These are phyloP conservation scores for Tolypocladium tropicale DNA, from an alignment of 2,329 filamentous ascomycete genomes.

Conservation along the genomic window DNA sequence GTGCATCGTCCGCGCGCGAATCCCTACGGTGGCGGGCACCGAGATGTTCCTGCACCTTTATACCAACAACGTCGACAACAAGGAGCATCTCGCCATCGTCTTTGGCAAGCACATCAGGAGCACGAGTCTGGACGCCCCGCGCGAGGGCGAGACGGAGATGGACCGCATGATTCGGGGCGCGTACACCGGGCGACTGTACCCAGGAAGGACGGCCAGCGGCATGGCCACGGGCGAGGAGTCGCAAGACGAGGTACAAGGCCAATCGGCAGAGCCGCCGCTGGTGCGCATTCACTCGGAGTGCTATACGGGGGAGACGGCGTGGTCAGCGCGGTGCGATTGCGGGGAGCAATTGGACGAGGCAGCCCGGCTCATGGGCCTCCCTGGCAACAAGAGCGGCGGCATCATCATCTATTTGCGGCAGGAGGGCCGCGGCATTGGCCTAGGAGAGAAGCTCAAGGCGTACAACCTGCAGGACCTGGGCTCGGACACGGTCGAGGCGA, in stretches of 20 bases:
- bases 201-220: conserved; percentile 70
- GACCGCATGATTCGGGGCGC: conserved; percentile 91
- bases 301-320: conserved; percentile 96
- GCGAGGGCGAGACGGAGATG: conserved; percentile 72
- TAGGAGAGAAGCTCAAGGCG: conserved; percentile 92
- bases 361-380: conserved; percentile 79
- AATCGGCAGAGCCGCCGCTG: conserved; percentile 41
- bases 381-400: conserved; percentile 54
- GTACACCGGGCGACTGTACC: conserved; percentile 79
- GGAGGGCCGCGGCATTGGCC: conserved; percentile 88
- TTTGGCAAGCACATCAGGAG: conserved; percentile 81
- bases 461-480: conserved; percentile 97
- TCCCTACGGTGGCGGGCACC: conserved; percentile 81
- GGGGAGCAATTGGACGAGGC: conserved; percentile 97
- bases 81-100: conserved; percentile 94
- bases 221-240: conserved; percentile 27
- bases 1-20: conserved; percentile 88
- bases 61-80: conserved; percentile 83
- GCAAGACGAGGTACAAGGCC: not conserved
- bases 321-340: conserved; percentile 96
- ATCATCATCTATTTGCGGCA: conserved; percentile 94
- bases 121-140: conserved; percentile 57
- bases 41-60: conserved; percentile 98
- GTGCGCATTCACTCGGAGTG: conserved; percentile 97
- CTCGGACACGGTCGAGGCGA: conserved; percentile 96